Percentiles rank a stretch among this genome's conserved stretches.
Conservation (phyloP, 148 eudicot genomes). For the Camellia granthamiana region DNA sequence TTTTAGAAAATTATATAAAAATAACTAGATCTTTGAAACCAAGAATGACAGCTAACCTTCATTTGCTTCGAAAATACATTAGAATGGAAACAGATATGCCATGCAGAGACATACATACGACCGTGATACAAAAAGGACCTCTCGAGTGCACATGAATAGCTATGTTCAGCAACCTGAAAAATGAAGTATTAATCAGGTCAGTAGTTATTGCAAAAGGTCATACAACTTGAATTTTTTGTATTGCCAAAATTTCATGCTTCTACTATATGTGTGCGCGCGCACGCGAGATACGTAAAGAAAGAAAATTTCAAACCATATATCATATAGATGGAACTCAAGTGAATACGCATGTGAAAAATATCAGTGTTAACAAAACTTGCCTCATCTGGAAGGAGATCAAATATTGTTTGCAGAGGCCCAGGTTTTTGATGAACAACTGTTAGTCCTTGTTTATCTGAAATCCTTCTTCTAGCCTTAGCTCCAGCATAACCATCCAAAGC, state of each 20-base stretch:
- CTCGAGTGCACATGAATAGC: conserved; percentile 96
- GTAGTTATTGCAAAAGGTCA: background rate
- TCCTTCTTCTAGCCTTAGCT: conserved; percentile 60
- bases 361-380: conserved; percentile 32
- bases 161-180: conserved; percentile 74
- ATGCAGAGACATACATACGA: conserved; percentile 84
- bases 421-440: conserved; percentile 77
- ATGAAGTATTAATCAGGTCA: conserved; percentile 10
- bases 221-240: background rate
- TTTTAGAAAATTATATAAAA: background rate
- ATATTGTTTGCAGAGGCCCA: conserved; percentile 88
- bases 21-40: background rate
- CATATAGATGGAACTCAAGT: background rate
- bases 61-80: conserved; percentile 90
- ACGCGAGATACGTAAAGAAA: too few species aligned
- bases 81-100: conserved; percentile 97
- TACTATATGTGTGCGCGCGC: too few species aligned
- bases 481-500: conserved; percentile 69
- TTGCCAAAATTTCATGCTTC: background rate
- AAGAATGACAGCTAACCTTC: conserved; percentile 53
- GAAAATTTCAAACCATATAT: too few species aligned
- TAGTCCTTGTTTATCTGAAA: conserved; percentile 64
- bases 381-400: conserved; percentile 80
- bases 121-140: conserved; percentile 96
- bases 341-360: background rate